Evolutionary conservation across 2,329 filamentous ascomycete species (phyloP).

Genomic region (Xylariaceae sp.): DNA sequence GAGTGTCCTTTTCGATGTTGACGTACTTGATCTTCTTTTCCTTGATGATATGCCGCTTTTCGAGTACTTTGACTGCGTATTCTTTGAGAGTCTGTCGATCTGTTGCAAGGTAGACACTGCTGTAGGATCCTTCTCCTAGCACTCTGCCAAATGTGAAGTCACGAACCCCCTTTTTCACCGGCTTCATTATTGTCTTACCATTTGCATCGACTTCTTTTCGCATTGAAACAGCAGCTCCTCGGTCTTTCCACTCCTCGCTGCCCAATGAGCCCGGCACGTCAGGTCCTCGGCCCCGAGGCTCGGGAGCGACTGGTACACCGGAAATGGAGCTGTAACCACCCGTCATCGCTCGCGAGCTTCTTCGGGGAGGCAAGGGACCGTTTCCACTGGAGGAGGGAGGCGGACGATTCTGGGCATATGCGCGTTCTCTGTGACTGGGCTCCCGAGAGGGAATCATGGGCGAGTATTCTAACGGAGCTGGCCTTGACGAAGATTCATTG

Average conservation of each 20-base stretch:
- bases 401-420: conserved; percentile 59
- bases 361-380: conserved; percentile 65
- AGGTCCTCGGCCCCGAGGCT: conserved; percentile 30
- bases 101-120: conserved; percentile 86
- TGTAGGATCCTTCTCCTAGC: conserved; percentile 95
- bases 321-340: conserved; percentile 47
- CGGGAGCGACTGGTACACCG: conserved; percentile 38
- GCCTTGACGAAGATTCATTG: conserved; percentile 50
- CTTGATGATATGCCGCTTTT: conserved; percentile 99
- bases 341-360: conserved; percentile 67
- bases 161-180: conserved; percentile 93
- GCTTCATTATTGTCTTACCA: conserved; percentile 73
- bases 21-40: conserved; percentile 99
- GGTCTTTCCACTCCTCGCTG: conserved; percentile 93
- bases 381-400: conserved; percentile 46
- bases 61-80: conserved; percentile 95
- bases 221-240: conserved; percentile 79
- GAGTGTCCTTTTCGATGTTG: conserved; percentile 97
- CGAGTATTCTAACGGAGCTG: conserved; percentile 56
- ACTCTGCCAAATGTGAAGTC: conserved; percentile 92
- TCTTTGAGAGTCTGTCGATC: conserved; percentile 92
- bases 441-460: conserved; percentile 61
- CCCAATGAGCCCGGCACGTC: conserved; percentile 47
- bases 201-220: conserved; percentile 79
- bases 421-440: conserved; percentile 61